Evolutionary conservation across 129 eudicot genomes (phyloP).

Genomic region (Kitagawia praeruptora): DNA sequence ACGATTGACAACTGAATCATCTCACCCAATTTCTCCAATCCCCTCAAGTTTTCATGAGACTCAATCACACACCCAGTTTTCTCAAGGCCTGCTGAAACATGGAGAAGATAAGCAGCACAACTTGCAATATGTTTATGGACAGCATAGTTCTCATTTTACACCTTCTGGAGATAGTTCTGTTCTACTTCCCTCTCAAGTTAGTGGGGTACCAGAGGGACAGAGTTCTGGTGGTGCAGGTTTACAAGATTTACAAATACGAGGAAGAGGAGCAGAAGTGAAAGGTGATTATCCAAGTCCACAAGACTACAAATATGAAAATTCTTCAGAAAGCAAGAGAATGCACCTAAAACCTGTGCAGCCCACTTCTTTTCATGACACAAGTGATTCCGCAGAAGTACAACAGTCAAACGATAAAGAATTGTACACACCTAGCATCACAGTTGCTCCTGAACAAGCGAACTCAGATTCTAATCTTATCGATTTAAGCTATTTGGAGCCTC

Average conservation of each 20-base stretch:
- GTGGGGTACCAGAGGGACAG: slow-evolving; percentile 23
- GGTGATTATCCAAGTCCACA: slow-evolving; percentile 29
- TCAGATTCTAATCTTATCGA: slow-evolving; percentile 50
- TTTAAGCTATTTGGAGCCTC: slow-evolving; percentile 56
- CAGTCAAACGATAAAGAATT: slow-evolving; percentile 31
- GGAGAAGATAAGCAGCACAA: slow-evolving; percentile 35
- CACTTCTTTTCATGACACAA: slow-evolving; percentile 32
- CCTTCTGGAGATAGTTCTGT: slow-evolving; percentile 31
- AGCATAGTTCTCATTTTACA: slow-evolving; percentile 20
- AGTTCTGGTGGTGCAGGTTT: slow-evolving; percentile 12
- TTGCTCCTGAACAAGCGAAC: slow-evolving; percentile 32
- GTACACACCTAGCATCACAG: slow-evolving; percentile 16
- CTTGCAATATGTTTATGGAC: slow-evolving; percentile 22
- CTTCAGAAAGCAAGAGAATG: slow-evolving; percentile 37
- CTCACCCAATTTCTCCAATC: slow-evolving; percentile 22
- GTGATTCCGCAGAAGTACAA: slow-evolving; percentile 22
- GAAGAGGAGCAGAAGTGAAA: slow-evolving; percentile 35
- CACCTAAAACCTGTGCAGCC: slow-evolving; percentile 28
- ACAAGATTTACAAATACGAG: slow-evolving; percentile 23
- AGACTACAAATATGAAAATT: slow-evolving; percentile 26
- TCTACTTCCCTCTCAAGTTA: slow-evolving; percentile 25
- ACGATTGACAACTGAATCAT: slow-evolving; percentile 18
- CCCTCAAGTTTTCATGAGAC: slow-evolving; percentile 28
- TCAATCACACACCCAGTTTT: slow-evolving; percentile 19
- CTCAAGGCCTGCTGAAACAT: slow-evolving; percentile 27